phyloP scores from a whole-genome alignment of 1,139 yeast species.

The Pneumocystis wakefieldiae region DNA sequence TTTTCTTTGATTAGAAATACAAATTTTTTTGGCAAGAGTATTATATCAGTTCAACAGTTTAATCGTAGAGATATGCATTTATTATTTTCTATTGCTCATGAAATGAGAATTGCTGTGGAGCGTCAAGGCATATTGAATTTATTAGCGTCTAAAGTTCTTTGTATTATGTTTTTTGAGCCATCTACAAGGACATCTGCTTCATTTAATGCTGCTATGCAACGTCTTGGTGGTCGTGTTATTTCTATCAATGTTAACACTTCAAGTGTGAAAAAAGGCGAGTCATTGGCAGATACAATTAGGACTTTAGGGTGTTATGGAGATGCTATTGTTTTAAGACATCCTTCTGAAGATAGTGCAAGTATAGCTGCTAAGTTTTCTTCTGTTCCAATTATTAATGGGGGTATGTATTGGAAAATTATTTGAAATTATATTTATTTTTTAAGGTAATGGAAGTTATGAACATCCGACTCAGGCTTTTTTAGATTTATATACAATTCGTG shows the following conservation, averaged over 20 bases:
- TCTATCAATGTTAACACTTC: constrained; percentile 72
- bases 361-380: constrained; percentile 94
- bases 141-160: constrained; percentile 75
- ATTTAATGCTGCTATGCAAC: constrained; percentile 98
- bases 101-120: constrained; percentile 92
- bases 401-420: constrained; percentile 25
- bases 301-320: constrained; percentile 91
- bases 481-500: constrained; percentile 95
- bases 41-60: constrained; percentile 77
- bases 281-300: constrained; percentile 91
- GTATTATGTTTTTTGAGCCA: constrained; percentile 96
- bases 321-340: constrained; percentile 94
- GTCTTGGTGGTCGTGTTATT: constrained; percentile 95
- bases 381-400: constrained; percentile 94
- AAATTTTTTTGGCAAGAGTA: constrained; percentile 76
- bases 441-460: constrained; percentile 71
- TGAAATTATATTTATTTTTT: neutral
- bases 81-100: constrained; percentile 92
- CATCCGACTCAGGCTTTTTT: constrained; percentile 98
- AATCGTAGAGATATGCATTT: constrained; percentile 78
- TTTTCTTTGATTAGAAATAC: constrained; percentile 65
- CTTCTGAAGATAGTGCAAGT: constrained; percentile 78
- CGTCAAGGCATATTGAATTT: constrained; percentile 89
- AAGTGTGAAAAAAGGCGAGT: constrained; percentile 94
- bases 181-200: constrained; percentile 93